Evolutionary conservation across 1,284 basidiomycete genomes (phyloP), one percentile per base, ranked within the genome.

Genomic region (Tremellales sp.): DNA sequence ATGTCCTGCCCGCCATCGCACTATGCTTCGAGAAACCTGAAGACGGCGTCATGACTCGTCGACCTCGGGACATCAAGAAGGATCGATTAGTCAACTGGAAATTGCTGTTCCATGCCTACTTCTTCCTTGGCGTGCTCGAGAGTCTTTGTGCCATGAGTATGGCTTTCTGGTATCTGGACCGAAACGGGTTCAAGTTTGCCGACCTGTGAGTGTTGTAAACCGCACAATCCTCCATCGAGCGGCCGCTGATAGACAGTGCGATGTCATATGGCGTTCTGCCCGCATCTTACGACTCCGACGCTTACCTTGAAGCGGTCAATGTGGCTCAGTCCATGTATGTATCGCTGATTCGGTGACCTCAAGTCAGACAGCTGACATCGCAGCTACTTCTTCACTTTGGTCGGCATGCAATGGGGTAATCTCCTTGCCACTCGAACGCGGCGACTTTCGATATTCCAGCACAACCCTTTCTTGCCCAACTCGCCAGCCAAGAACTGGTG

Each of bases 371-470:
- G 26, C 40, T 49, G 43, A 54, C 35, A 51, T 62, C 12, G 17
- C 39, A 63, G 61, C 55, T 76, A 75, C 64, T 83, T 81, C 67
- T 80, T 81, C 73, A 84, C 81, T 26, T 76, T 86, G 36, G 80
- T 86, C 43, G 76, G 84, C 52, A 82, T 83, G 78, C 84, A 86
- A 73, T 85, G 81, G 77, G 82, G 77, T 59, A 82, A 79, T 54
- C 68, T 80, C 7, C 71, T 81, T 23, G 64, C 77, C 0, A 78
- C 79, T 2, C 77, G 81, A 19, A 80, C 79, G 1, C 76, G 80
- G 45, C 75, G 76, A 47, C 72, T 80, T 13, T 77, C 76, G 40
- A 68, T 82, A 49, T 70, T 80, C 61, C 74, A 78, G 47, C 75
- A 81, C 57, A 66, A 65, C 54, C 72, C 74, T 1, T 78, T 77